phyloP scores from a whole-genome alignment of 352 stramenopile genomes.

The Phytophthora brassicae region DNA sequence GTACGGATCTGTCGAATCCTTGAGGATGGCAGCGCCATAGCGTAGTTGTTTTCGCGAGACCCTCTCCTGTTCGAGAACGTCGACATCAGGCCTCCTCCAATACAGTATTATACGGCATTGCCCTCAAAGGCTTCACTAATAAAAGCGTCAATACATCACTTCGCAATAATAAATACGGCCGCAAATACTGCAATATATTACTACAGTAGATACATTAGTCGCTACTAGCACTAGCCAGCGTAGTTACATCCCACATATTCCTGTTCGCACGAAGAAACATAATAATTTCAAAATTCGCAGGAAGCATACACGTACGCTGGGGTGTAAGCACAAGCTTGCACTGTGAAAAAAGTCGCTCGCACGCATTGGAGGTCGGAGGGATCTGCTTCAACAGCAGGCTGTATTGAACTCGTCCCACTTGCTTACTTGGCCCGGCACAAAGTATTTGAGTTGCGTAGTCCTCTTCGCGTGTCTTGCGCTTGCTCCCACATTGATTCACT shows the following conservation, averaged over 20 bases:
- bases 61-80: too few relatives aligned
- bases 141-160: too few relatives aligned
- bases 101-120: too few relatives aligned
- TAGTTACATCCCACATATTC: not conserved
- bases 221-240: not conserved
- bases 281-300: not conserved
- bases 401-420: not conserved
- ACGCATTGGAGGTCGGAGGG: not conserved
- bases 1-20: too few relatives aligned
- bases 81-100: too few relatives aligned
- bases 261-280: not conserved
- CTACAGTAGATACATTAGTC: too few relatives aligned
- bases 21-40: too few relatives aligned
- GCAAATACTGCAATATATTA: too few relatives aligned
- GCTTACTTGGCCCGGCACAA: not conserved
- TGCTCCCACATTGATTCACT: not conserved
- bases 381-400: not conserved
- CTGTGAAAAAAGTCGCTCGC: not conserved
- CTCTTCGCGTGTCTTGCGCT: not conserved
- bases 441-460: not conserved
- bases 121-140: too few relatives aligned
- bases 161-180: too few relatives aligned
- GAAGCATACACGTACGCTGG: not conserved
- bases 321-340: not conserved
- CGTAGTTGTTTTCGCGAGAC: too few relatives aligned